Evolutionary conservation across 2,329 filamentous ascomycete genomes (phyloP), one percentile per base, ranked within the genome.

Genomic region (Teratosphaeriaceae sp.): DNA sequence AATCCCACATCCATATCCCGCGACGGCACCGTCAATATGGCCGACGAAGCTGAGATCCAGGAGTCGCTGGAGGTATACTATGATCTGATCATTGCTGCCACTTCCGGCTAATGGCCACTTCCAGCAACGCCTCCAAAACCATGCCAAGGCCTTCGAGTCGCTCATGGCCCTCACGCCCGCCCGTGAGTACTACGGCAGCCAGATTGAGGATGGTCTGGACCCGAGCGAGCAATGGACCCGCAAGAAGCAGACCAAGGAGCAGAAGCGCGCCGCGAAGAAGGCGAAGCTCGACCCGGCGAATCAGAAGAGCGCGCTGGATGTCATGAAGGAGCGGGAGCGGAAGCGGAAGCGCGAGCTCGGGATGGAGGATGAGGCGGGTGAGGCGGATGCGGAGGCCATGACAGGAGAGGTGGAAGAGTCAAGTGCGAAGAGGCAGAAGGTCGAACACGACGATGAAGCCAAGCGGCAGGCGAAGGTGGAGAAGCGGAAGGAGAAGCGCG

Each of bases 181-280:
- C 48, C 89, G 92, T 67, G 80, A 88, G 57, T 95, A 95, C 68
- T 95, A 94, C 57, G 62, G 59, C 44, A 58, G 55, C 37, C 59
- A 61, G 37, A 58, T 61, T n/a, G 59, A 54, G 29, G 60, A 62
- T 27, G 86, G 83, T 43, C 82, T 89, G 63, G 88, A 94, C 62
- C 84, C 77, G 49, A 88, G 76, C 66, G 85, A 92, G 58, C 88
- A 96, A 82, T 94, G 88, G 88, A 81, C 82, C 64, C 84, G 84
- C 61, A 94, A 92, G 70, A 97, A 97, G 72, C 89, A 97, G 69
- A 90, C 88, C 39, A 95, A 94, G 64, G 85, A 88, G 65, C 78
- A 95, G 65, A 86, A 86, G 46, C 79, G 80, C 49, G 82, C 84
- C 53, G 85, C 88, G 43, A 88, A 88, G 69, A 78, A 83, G 61